Conservation (phyloP, 2,329 filamentous ascomycete species). For the Fusarium xyrophilum region DNA sequence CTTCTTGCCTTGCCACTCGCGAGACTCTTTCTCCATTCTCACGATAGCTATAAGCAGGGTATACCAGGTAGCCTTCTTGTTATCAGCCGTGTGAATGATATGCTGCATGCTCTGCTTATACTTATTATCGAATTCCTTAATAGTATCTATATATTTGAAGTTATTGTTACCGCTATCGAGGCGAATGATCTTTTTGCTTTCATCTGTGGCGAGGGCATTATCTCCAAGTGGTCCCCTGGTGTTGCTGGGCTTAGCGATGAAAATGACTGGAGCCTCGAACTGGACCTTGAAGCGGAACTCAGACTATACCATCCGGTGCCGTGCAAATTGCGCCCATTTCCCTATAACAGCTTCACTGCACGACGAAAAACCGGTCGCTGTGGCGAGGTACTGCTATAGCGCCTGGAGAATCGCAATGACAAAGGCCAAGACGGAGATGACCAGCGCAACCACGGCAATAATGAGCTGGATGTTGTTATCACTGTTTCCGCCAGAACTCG, state of each 20-base stretch:
- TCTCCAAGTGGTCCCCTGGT: constrained; percentile 39
- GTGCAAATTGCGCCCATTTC: constrained; percentile 47
- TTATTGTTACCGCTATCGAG: constrained; percentile 17
- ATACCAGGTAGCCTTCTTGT: constrained; percentile 36
- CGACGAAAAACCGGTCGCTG: constrained; percentile 50
- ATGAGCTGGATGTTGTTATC: constrained; percentile 38
- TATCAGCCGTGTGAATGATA: constrained; percentile 32
- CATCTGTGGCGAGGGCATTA: constrained; percentile 14
- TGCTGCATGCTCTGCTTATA: constrained; percentile 29
- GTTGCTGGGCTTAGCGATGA: constrained; percentile 50
- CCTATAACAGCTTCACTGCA: constrained; percentile 51
- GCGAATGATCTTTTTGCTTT: constrained; percentile 29
- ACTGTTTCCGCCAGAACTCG: not conserved
- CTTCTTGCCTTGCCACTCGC: constrained; percentile 31
- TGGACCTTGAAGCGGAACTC: constrained; percentile 54
- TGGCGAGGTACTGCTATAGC: constrained; percentile 52
- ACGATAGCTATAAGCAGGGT: constrained; percentile 30
- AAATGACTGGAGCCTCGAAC: constrained; percentile 53
- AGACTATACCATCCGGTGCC: constrained; percentile 43
- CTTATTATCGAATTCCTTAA: constrained; percentile 27
- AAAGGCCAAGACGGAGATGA: constrained; percentile 52
- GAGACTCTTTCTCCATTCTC: constrained; percentile 36
- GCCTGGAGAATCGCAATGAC: constrained; percentile 50
- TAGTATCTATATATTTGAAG: constrained; percentile 28
- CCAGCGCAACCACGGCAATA: constrained; percentile 49